Evolutionary conservation across 345 rosid species (phyloP), one percentile per base, ranked within the genome.

Genomic region (Litchi chinensis): DNA sequence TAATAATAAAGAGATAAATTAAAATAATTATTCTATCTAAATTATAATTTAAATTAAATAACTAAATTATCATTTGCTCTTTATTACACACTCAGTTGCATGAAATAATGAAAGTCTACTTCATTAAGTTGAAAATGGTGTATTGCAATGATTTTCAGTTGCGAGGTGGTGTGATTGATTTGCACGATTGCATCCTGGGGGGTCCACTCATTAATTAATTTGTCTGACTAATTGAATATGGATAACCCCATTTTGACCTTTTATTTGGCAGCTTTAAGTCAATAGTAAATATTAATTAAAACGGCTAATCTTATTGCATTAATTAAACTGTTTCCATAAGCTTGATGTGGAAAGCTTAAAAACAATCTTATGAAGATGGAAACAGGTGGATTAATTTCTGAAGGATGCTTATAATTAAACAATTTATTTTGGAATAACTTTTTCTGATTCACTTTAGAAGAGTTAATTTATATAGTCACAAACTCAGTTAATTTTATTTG

Each of bases 141-240:
- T 75, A 28, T 32, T 48, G 48, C 48, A 75, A 11, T 19, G 19
- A 43, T 63, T 74, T 64, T 7, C 11, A 26, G 18, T 28, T 2
- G 41, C 65, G 57, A 64, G 63, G 8, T 48, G 62, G 10, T 5
- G 9, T 19, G 12, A 48, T 26, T 32, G 78, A 65, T 28, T 48
- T 26, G 1, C 5, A 44, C 9, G 26, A 8, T 52, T 26, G 12
- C 19, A 43, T n/a, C 16, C 43, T 15, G 1, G 10, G 12, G 46
- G 77, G 77, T 44, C 70, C 46, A 64, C 63, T 41, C 6, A n/a
- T 57, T n/a, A 57, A 57, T 57, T 19, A 26, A 48, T 65, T 65
- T 64, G 37, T 75, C 41, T 48, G 24, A 54, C 32, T 28, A 15
- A 16, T 10, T 12, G 32, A 39, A 40, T 6, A 41, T 60, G 56